Evolutionary conservation across 352 stramenopile genomes (phyloP).

Genomic region (Pythium brachiatum): DNA sequence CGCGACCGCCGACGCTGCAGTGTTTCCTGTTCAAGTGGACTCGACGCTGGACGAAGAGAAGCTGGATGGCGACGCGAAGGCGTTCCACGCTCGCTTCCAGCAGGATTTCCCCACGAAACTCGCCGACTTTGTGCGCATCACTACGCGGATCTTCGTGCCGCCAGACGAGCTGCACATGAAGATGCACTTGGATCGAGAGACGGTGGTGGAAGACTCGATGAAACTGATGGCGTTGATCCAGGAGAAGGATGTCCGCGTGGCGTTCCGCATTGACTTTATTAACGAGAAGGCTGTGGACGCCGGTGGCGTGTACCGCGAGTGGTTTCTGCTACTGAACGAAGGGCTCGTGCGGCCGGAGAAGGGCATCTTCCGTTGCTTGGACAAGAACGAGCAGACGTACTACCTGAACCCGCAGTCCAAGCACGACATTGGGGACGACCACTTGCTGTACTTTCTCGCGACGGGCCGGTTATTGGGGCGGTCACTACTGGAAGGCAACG

Average conservation of each 20-base stretch:
- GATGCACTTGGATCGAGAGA: constrained; percentile 17
- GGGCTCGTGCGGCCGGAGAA: constrained; percentile 22
- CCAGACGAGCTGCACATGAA: constrained; percentile 24
- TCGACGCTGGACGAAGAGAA: constrained; percentile 20
- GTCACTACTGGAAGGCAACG: constrained; percentile 77
- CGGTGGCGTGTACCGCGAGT: constrained; percentile 64
- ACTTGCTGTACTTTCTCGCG: constrained; percentile 44
- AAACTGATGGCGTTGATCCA: constrained; percentile 24
- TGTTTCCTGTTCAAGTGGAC: constrained; percentile 34
- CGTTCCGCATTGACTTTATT: constrained; percentile 52
- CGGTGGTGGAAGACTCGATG: constrained; percentile 33
- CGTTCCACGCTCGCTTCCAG: constrained; percentile 21
- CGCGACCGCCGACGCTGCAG: not conserved
- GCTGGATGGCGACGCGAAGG: constrained; percentile 34
- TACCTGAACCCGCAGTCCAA: constrained; percentile 44
- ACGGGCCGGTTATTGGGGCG: constrained; percentile 44
- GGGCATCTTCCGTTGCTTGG: constrained; percentile 39
- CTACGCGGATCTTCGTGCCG: constrained; percentile 37
- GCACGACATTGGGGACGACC: constrained; percentile 15
- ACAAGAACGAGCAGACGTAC: constrained; percentile 40
- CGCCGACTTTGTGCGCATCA: constrained; percentile 39
- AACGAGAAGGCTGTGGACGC: constrained; percentile 57
- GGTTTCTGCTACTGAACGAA: constrained; percentile 49
- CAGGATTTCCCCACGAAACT: constrained; percentile 41
- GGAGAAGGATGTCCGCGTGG: constrained; percentile 23